Percentiles rank a stretch among this genome's conserved stretches.
phyloP scores from a whole-genome alignment of 1,139 yeast genomes.

The Geotrichum aggregatum region DNA sequence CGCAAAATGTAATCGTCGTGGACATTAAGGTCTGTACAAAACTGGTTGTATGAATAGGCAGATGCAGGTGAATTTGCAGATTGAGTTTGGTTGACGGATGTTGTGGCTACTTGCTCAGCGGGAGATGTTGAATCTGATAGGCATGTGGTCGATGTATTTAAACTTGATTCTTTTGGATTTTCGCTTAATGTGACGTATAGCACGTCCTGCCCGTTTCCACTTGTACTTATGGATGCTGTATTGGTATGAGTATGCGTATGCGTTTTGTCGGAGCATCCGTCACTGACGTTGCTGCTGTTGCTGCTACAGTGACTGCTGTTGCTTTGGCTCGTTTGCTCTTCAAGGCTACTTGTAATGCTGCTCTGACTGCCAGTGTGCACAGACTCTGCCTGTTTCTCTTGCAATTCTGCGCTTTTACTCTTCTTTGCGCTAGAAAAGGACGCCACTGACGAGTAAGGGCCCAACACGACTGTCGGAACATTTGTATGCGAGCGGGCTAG shows the following conservation, averaged over 20 bases:
- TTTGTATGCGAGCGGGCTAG: not conserved
- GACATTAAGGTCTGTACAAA: slow-evolving; percentile 31
- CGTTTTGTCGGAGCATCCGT: not conserved
- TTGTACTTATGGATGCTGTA: no score
- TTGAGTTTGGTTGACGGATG: not conserved
- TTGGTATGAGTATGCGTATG: no score
- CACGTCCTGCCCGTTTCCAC: no score
- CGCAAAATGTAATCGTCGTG: slow-evolving; percentile 23
- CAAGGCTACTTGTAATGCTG: slow-evolving; percentile 3
- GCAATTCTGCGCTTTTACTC: no score
- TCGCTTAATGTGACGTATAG: no score
- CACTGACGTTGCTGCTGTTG: slow-evolving; percentile 3
- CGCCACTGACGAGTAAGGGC: not conserved
- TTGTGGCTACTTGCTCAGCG: no score
- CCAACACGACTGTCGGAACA: not conserved
- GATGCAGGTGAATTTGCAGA: not conserved
- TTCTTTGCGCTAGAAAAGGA: not conserved
- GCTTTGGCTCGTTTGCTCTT: not conserved
- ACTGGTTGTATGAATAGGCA: slow-evolving; percentile 26
- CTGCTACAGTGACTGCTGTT: slow-evolving; percentile 1
- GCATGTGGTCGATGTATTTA: no score
- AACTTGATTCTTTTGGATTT: no score
- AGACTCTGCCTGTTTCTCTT: not conserved
- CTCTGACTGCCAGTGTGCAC: not conserved
- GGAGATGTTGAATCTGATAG: no score